Percentiles rank a stretch among this genome's conserved stretches.
These are phyloP conservation scores for Scheffersomyces titani DNA, from an alignment of 1,139 yeast genomes.

Conservation along the genomic window DNA sequence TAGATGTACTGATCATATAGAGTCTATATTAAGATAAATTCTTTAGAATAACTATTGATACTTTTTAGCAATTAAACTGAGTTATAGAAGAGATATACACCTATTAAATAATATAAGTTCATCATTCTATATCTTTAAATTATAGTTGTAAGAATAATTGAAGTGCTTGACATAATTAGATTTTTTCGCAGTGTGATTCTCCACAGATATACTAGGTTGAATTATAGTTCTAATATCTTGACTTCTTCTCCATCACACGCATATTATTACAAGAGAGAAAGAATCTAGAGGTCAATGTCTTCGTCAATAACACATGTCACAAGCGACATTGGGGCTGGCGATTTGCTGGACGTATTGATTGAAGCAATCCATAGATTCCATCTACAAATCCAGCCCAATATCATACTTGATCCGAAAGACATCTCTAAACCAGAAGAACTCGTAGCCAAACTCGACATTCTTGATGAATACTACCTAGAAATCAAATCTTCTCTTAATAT, in stretches of 20 bases:
- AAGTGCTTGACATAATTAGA: too few species aligned
- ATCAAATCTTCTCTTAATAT: conserved; percentile 13
- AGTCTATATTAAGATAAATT: too few species aligned
- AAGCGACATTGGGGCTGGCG: background rate
- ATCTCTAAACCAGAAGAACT: conserved; percentile 7
- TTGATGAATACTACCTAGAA: conserved; percentile 23
- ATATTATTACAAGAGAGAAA: background rate
- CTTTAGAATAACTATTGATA: too few species aligned
- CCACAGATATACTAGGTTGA: too few species aligned
- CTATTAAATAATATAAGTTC: too few species aligned
- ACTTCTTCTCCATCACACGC: background rate
- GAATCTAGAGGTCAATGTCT: background rate
- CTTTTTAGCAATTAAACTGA: too few species aligned
- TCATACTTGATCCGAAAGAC: background rate
- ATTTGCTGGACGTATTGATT: background rate
- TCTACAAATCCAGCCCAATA: background rate
- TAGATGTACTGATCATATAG: too few species aligned
- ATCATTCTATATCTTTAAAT: too few species aligned
- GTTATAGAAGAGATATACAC: too few species aligned
- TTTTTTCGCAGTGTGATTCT: too few species aligned
- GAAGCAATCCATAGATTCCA: background rate
- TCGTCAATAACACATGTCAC: background rate
- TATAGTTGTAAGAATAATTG: too few species aligned
- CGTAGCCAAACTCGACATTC: conserved; percentile 13
- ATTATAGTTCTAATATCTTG: background rate